phyloP scores from a whole-genome alignment of 805 yeast genomes.

The Kodamaea laetipori region DNA sequence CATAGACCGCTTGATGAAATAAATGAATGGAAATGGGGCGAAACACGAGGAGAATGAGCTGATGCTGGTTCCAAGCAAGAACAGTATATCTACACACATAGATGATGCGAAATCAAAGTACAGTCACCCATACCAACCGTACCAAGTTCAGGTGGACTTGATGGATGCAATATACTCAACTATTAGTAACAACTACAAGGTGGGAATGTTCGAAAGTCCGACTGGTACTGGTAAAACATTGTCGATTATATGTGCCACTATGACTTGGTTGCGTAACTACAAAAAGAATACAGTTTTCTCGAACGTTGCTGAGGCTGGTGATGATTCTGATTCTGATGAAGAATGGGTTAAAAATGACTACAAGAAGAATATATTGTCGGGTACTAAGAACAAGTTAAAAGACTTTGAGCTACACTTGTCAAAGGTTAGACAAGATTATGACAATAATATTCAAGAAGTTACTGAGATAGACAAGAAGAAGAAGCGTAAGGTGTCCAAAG shows the following conservation, averaged over 20 bases:
- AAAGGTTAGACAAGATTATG: slow-evolving; percentile 29
- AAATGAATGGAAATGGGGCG: too few species aligned
- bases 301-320: slow-evolving; percentile 9
- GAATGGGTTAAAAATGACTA: slow-evolving; percentile 63
- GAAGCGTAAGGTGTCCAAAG: slow-evolving; percentile 11
- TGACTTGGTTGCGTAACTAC: slow-evolving; percentile 75
- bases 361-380: slow-evolving; percentile 33
- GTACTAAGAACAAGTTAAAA: slow-evolving; percentile 26
- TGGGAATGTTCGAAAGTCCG: slow-evolving; percentile 88
- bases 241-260: slow-evolving; percentile 78
- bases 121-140: slow-evolving; percentile 82
- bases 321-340: slow-evolving; percentile 39
- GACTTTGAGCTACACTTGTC: slow-evolving; percentile 47
- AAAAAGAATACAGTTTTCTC: slow-evolving; percentile 28
- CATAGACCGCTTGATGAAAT: too few species aligned
- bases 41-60: too few species aligned
- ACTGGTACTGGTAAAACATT: slow-evolving; percentile 95
- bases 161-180: slow-evolving; percentile 76
- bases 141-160: slow-evolving; percentile 71
- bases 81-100: background rate
- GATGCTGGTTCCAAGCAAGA: background rate
- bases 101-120: slow-evolving; percentile 27
- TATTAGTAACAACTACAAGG: slow-evolving; percentile 53
- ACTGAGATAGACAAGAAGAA: slow-evolving; percentile 16
- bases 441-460: slow-evolving; percentile 17